Base-by-base conservation (phyloP, 495 filamentous ascomycete genomes). In the Sporormia fimetaria region DNA sequence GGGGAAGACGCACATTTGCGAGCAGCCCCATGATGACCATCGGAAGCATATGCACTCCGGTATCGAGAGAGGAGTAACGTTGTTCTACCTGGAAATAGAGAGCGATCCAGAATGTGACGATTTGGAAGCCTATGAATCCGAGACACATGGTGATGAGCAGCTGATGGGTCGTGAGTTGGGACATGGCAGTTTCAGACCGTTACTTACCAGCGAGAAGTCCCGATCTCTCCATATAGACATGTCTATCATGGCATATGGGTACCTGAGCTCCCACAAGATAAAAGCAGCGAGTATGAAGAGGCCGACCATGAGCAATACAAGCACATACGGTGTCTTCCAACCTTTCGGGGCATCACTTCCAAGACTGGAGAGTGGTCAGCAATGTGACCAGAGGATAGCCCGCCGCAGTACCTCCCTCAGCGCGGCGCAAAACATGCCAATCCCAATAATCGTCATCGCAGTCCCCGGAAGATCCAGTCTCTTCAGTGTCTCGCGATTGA, bases 381-480 rank as follows among this genome's bases (percentile, higher is more conserved):
- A 32, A 34, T 24, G 11, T 12, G 2, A 1, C 10, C 9, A 7
- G 33, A 14, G 7, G 15, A 12, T 12, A 23, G 16, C 20, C n/a
- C n/a, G n/a, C n/a, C n/a, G n/a, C n/a, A n/a, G n/a, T 21, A 24
- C 71, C 54, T 57, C 79, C 76, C 73, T 76, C 37, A 83, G 65
- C 6, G 66, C 69, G 14, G 73, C 70, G 6, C 73, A 77, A 49
- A 83, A 73, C 56, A 79, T 60, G 1, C 75, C 76, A 47, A 83
- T 71, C 5, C 80, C 76, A 20, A 59, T 62, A 7, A 82, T 76
- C 29, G 79, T 65, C 34, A 84, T 63, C 8, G 67, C 57, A 1
- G 78, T 78, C 1, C 81, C 82, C 2, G 76, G 47, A 56, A 80
- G 65, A 58, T 86, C 80, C 41, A 86, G 71, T 16, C 60, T 59